These are phyloP conservation scores for Aspergillus costaricaensis DNA, from an alignment of 2,329 filamentous ascomycete species.

Conservation along the genomic window DNA sequence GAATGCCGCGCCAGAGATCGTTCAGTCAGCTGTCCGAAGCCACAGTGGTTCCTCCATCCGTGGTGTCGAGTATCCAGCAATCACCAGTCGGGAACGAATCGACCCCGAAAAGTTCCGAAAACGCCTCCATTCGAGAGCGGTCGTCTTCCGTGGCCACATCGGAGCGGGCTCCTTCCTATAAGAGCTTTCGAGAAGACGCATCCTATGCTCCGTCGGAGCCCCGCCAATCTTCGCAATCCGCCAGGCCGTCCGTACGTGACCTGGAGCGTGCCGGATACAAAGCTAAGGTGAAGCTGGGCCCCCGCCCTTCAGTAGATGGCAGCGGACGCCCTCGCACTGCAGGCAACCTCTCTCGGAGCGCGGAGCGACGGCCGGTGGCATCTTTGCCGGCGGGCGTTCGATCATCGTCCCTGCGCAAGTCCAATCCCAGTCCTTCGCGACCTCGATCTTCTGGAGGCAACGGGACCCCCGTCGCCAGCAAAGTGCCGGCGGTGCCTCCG, in stretches of 20 bases:
- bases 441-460: slow-evolving; percentile 49
- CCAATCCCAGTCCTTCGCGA: slow-evolving; percentile 49
- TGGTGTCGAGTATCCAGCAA: slow-evolving; percentile 19
- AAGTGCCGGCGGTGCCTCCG: slow-evolving; percentile 41
- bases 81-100: slow-evolving; percentile 23
- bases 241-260: slow-evolving; percentile 48
- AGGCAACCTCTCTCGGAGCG: slow-evolving; percentile 46
- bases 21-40: slow-evolving; percentile 38
- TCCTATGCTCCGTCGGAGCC: slow-evolving; percentile 37
- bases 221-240: slow-evolving; percentile 44
- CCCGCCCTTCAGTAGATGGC: slow-evolving; percentile 70
- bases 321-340: slow-evolving; percentile 63
- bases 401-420: slow-evolving; percentile 53
- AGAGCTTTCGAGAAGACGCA: slow-evolving; percentile 35
- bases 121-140: slow-evolving; percentile 12
- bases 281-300: slow-evolving; percentile 82
- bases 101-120: slow-evolving; percentile 12
- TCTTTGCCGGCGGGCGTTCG: slow-evolving; percentile 81
- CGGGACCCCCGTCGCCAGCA: slow-evolving; percentile 32
- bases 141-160: slow-evolving; percentile 20
- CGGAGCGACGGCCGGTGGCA: slow-evolving; percentile 69
- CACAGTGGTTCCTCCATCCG: slow-evolving; percentile 35
- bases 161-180: slow-evolving; percentile 25
- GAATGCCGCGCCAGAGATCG: slow-evolving; percentile 24
- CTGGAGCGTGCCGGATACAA: slow-evolving; percentile 43